These are phyloP conservation scores for Rhodotorula babjevae DNA, from an alignment of 768 basidiomycete species.

Conservation along the genomic window DNA sequence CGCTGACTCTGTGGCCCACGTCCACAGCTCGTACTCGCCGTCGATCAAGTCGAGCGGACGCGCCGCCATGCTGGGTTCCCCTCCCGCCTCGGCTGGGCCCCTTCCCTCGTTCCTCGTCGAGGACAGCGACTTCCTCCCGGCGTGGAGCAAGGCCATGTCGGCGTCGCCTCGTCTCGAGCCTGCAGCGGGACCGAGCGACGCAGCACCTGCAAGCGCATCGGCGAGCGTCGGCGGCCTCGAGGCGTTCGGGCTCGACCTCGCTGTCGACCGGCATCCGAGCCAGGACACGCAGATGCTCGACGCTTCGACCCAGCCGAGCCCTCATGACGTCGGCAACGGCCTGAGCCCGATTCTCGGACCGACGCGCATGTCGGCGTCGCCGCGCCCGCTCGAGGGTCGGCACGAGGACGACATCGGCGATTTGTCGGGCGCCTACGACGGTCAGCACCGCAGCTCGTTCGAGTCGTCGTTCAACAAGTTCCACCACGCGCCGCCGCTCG, in stretches of 20 bases:
- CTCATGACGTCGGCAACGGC: conserved; percentile 4
- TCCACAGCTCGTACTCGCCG: background rate
- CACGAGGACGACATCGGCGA: no score
- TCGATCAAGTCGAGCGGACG: background rate
- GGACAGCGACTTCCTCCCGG: conserved; percentile 18
- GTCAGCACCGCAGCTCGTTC: background rate
- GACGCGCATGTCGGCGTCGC: background rate
- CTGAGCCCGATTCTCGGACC: conserved; percentile 11
- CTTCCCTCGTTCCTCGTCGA: conserved; percentile 4
- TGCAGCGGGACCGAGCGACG: background rate
- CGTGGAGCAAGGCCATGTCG: conserved; percentile 18
- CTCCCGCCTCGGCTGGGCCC: background rate
- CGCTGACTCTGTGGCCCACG: background rate
- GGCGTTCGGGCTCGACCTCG: background rate
- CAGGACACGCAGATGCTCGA: background rate
- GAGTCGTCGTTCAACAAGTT: conserved; percentile 8
- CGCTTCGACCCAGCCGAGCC: background rate
- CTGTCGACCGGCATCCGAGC: no score
- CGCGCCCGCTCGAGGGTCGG: background rate
- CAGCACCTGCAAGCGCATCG: no score
- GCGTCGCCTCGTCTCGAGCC: background rate
- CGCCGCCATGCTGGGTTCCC: conserved; percentile 12
- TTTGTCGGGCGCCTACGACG: background rate
- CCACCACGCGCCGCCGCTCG: background rate
- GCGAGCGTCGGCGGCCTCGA: background rate